Conservation (phyloP, 345 rosid genomes). For the Eutrema japonicum region DNA sequence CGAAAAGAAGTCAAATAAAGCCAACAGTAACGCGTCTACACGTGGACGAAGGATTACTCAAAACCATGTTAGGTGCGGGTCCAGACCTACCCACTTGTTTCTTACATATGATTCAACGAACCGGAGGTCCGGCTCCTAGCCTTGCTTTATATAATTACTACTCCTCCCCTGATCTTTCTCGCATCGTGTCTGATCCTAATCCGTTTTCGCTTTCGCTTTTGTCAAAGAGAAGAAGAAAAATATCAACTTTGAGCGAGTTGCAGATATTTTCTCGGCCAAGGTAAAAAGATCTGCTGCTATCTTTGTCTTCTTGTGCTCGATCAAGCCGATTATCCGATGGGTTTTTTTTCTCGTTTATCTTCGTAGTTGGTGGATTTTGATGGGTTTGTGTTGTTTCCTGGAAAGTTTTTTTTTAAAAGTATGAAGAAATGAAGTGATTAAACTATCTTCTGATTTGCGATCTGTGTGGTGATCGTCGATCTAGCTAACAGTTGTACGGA, state of each 20-base stretch:
- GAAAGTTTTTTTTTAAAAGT: background rate
- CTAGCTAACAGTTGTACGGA: background rate
- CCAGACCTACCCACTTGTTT: constrained; percentile 39
- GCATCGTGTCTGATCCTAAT: constrained; percentile 36
- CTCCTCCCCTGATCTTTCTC: constrained; percentile 5
- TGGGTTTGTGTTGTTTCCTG: background rate
- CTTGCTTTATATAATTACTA: constrained; percentile 36
- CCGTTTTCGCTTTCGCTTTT: constrained; percentile 9
- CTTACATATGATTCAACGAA: constrained; percentile 3
- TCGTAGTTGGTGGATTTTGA: constrained; percentile 18
- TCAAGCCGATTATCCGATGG: background rate
- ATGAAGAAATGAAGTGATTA: constrained; percentile 19
- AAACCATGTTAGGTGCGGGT: constrained; percentile 30
- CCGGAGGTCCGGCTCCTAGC: constrained; percentile 21
- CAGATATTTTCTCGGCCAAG: constrained; percentile 34
- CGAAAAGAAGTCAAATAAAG: constrained; percentile 35
- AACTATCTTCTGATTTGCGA: constrained; percentile 23
- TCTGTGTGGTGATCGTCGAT: constrained; percentile 21
- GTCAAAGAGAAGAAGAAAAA: background rate
- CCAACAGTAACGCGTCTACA: constrained; percentile 46
- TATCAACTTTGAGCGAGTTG: constrained; percentile 18
- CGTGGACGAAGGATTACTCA: constrained; percentile 43
- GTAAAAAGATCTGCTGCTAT: constrained; percentile 28
- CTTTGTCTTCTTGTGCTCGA: constrained; percentile 27
- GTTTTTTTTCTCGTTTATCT: background rate